Conservation (phyloP, 129 eudicot genomes). For the Mikania micrantha region DNA sequence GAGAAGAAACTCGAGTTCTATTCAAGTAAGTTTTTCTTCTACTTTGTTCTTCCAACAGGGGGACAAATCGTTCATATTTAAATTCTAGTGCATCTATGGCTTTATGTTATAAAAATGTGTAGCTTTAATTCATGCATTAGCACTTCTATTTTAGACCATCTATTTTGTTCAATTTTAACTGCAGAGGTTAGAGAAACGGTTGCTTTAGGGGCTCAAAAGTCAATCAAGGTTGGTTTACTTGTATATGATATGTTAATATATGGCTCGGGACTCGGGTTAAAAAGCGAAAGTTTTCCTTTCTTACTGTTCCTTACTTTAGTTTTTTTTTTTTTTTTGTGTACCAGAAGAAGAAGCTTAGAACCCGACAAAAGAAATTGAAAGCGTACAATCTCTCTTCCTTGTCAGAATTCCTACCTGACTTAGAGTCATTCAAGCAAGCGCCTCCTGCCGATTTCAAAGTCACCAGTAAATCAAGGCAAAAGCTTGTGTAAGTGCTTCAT, state of each 20-base stretch:
- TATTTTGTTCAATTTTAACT: background rate
- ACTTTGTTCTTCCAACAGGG: background rate
- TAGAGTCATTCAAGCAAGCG: constrained; percentile 32
- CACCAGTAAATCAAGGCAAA: constrained; percentile 60
- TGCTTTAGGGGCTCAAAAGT: constrained; percentile 61
- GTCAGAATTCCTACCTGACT: constrained; percentile 57
- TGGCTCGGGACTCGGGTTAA: background rate
- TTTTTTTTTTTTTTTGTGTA: background rate
- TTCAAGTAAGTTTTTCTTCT: constrained; percentile 37
- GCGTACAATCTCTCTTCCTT: constrained; percentile 75
- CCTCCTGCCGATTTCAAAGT: constrained; percentile 42
- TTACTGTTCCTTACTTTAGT: background rate
- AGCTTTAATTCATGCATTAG: background rate
- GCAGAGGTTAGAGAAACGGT: constrained; percentile 63
- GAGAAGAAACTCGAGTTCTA: constrained; percentile 69
- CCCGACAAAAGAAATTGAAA: constrained; percentile 56
- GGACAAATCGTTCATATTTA: too few species aligned
- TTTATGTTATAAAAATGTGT: too few species aligned
- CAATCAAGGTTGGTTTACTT: constrained; percentile 43
- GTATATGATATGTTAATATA: background rate
- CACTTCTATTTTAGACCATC: background rate
- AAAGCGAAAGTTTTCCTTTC: background rate
- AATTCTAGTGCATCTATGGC: too few species aligned
- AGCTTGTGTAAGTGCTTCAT: constrained; percentile 56
- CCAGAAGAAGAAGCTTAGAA: constrained; percentile 44